Conservation (phyloP, 2,329 filamentous ascomycete species). For the Fusarium sp. region DNA sequence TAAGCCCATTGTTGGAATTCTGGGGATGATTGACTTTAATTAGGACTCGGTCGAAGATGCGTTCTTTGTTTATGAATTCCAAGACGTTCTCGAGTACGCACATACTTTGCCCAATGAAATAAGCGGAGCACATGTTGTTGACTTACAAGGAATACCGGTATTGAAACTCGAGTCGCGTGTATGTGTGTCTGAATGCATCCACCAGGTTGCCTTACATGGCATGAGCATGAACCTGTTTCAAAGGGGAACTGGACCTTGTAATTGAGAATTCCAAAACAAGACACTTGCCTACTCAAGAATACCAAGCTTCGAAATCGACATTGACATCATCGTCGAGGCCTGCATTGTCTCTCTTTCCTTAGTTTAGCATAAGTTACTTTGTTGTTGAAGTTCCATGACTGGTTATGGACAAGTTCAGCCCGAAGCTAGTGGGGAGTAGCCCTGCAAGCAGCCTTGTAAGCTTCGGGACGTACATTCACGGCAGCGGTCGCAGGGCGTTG, state of each 20-base stretch:
- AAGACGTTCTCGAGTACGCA: not conserved
- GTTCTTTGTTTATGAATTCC: constrained; percentile 5
- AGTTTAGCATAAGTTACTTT: constrained; percentile 16
- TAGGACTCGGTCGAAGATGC: not conserved
- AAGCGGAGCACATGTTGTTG: constrained; percentile 1
- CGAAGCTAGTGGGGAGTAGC: constrained; percentile 34
- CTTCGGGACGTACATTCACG: constrained; percentile 1
- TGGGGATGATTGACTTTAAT: constrained; percentile 2
- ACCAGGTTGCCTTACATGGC: constrained; percentile 25
- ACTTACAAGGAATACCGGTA: constrained; percentile 13
- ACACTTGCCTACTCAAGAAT: not conserved
- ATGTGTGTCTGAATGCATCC: constrained; percentile 32
- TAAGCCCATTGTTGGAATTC: constrained; percentile 21
- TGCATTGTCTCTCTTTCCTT: constrained; percentile 9
- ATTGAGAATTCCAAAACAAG: constrained; percentile 12
- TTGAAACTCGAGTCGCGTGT: constrained; percentile 1
- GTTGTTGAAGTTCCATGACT: constrained; percentile 9
- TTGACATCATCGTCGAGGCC: constrained; percentile 13
- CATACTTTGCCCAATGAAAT: constrained; percentile 1
- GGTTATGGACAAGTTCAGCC: constrained; percentile 22
- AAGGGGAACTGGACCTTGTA: constrained; percentile 13
- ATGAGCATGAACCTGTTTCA: constrained; percentile 44
- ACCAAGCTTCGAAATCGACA: not conserved
- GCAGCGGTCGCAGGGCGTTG: constrained; percentile 32
- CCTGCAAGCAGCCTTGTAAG: constrained; percentile 37